These are phyloP conservation scores for Pichia heedii DNA, from an alignment of 805 yeast genomes.

Conservation along the genomic window DNA sequence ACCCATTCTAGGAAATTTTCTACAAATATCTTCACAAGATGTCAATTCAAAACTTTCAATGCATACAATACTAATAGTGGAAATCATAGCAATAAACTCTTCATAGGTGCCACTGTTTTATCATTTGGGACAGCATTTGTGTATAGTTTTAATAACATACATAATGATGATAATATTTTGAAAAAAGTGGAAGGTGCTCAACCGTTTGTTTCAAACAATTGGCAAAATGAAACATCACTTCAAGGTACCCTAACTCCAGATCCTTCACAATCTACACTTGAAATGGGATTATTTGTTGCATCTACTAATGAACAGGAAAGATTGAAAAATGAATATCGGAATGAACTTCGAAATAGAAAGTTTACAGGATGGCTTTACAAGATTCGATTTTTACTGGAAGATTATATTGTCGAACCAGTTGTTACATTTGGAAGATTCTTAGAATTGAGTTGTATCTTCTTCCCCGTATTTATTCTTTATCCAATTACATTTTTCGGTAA, in stretches of 20 bases:
- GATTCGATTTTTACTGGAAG: constrained; percentile 37
- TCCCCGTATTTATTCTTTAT: constrained; percentile 57
- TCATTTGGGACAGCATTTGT: background rate
- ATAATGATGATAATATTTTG: background rate
- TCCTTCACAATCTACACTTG: constrained; percentile 53
- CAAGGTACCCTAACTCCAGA: constrained; percentile 32
- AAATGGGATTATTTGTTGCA: constrained; percentile 51
- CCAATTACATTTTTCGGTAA: constrained; percentile 58
- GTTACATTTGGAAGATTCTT: constrained; percentile 59
- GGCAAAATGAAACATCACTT: constrained; percentile 6
- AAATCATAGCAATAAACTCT: no score
- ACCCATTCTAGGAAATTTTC: no score
- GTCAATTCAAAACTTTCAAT: background rate
- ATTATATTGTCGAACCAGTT: constrained; percentile 59
- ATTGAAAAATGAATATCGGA: constrained; percentile 30
- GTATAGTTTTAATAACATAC: background rate
- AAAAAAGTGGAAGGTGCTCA: constrained; percentile 9
- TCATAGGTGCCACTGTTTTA: background rate
- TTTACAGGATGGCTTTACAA: constrained; percentile 27
- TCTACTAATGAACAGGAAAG: constrained; percentile 48
- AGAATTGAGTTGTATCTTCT: constrained; percentile 55
- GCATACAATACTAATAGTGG: no score
- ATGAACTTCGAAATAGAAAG: constrained; percentile 14
- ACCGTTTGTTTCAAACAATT: constrained; percentile 8
- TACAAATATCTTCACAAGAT: no score